Evolutionary conservation across 2,329 filamentous ascomycete genomes (phyloP).

Genomic region (Cytospora mali): DNA sequence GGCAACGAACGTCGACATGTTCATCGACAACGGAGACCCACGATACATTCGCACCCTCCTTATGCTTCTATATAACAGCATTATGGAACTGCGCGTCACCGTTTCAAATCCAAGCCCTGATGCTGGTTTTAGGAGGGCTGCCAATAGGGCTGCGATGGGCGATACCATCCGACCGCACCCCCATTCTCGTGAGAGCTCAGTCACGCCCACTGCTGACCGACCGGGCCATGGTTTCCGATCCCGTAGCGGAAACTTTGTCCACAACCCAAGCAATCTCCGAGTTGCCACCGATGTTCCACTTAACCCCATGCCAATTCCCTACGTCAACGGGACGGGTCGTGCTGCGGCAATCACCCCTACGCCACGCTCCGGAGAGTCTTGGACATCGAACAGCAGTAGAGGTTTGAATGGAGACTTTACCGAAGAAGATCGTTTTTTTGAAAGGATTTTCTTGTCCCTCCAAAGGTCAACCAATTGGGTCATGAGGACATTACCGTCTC

Average conservation of each 20-base stretch:
- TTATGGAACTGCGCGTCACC: constrained; percentile 66
- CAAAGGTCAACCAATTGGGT: constrained; percentile 74
- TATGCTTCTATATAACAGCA: constrained; percentile 66
- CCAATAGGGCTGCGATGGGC: constrained; percentile 36
- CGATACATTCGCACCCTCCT: constrained; percentile 68
- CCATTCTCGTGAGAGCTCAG: constrained; percentile 54
- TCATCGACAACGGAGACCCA: constrained; percentile 67
- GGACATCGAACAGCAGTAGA: constrained; percentile 57
- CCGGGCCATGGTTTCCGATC: constrained; percentile 43
- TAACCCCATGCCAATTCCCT: constrained; percentile 37
- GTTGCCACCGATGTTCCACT: constrained; percentile 58
- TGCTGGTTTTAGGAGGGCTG: constrained; percentile 35
- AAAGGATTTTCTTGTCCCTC: constrained; percentile 77
- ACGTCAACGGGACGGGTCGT: constrained; percentile 52
- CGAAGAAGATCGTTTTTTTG: constrained; percentile 80
- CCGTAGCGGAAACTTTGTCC: constrained; percentile 42
- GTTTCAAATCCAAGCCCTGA: constrained; percentile 40
- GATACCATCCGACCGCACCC: constrained; percentile 51
- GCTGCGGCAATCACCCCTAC: constrained; percentile 63
- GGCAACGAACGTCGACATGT: constrained; percentile 63
- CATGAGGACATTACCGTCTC: constrained; percentile 69
- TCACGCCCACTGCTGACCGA: constrained; percentile 56
- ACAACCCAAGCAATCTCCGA: constrained; percentile 57
- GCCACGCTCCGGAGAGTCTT: constrained; percentile 81
- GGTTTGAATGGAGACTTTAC: constrained; percentile 62